Percentiles rank a stretch among this genome's conserved stretches.
Evolutionary conservation across 1,284 basidiomycete species (phyloP).

Genomic region (Trichosporon coremiiforme): DNA sequence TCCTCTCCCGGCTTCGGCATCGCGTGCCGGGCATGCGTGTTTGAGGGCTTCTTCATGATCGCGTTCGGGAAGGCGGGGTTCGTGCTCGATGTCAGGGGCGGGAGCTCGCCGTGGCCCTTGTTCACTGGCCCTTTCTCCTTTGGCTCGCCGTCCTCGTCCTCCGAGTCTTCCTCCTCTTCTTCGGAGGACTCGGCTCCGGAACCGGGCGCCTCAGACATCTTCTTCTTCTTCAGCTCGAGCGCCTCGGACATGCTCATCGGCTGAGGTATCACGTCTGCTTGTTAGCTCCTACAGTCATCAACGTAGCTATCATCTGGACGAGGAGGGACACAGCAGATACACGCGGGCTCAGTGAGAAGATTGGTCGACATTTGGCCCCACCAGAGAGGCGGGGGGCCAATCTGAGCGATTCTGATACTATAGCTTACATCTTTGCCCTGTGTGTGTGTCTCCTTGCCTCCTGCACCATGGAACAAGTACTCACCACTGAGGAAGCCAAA

Average conservation of each 20-base stretch:
- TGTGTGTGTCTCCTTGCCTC: background rate
- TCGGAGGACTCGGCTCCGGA: background rate
- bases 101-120: slow-evolving; percentile 40
- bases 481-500: slow-evolving; percentile 54
- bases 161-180: slow-evolving; percentile 16
- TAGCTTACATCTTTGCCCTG: slow-evolving; percentile 38
- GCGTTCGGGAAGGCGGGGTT: slow-evolving; percentile 53
- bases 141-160: slow-evolving; percentile 15
- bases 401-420: slow-evolving; percentile 43
- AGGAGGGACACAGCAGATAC: background rate
- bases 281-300: background rate
- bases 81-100: slow-evolving; percentile 45
- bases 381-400: slow-evolving; percentile 24
- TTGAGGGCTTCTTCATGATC: slow-evolving; percentile 47
- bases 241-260: slow-evolving; percentile 52
- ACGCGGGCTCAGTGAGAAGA: slow-evolving; percentile 53
- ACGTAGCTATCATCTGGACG: too few species aligned
- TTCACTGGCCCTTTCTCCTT: background rate
- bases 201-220: slow-evolving; percentile 25
- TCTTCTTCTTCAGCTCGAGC: slow-evolving; percentile 44
- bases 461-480: slow-evolving; percentile 18
- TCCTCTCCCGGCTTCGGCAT: slow-evolving; percentile 10
- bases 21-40: slow-evolving; percentile 44
- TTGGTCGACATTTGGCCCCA: slow-evolving; percentile 40
- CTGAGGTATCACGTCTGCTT: slow-evolving; percentile 48